phyloP scores from a whole-genome alignment of 2,329 filamentous ascomycete genomes.

The Phialocephala sp. region DNA sequence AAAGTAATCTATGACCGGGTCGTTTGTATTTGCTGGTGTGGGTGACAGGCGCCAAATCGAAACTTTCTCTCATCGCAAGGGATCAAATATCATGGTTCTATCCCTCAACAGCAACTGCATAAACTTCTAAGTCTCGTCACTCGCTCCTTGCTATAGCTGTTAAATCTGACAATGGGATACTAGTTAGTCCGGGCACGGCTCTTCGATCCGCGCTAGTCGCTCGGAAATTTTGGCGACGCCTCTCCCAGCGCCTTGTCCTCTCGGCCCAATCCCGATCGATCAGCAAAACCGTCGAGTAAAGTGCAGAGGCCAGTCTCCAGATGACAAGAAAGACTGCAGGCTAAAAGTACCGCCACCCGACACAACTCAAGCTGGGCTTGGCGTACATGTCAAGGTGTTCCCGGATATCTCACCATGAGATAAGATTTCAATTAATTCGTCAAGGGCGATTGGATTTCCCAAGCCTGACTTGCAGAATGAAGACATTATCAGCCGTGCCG shows the following conservation, averaged over 20 bases:
- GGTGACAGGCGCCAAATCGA: neutral
- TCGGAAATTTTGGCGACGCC: conserved; percentile 1
- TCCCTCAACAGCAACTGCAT: neutral
- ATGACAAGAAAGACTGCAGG: neutral
- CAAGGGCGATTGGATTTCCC: conserved; percentile 2
- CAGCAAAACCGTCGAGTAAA: neutral
- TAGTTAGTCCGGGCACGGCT: neutral
- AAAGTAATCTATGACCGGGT: neutral
- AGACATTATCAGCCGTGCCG: conserved; percentile 8
- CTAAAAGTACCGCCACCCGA: neutral
- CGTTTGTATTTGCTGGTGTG: neutral
- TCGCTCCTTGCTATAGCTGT: neutral
- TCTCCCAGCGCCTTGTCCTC: conserved; percentile 1
- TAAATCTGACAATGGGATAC: conserved; percentile 2
- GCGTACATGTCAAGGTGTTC: neutral
- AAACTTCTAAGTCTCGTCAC: neutral
- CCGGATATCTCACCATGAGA: neutral
- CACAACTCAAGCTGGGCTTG: neutral
- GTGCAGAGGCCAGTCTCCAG: neutral
- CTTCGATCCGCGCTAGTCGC: neutral
- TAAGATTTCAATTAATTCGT: conserved; percentile 1
- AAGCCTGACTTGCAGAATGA: neutral
- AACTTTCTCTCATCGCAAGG: neutral
- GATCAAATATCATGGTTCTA: neutral
- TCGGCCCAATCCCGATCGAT: neutral